Evolutionary conservation across 225 moss, liverwort and hornwort species (phyloP).

Genomic region (Lunularia cruciata): DNA sequence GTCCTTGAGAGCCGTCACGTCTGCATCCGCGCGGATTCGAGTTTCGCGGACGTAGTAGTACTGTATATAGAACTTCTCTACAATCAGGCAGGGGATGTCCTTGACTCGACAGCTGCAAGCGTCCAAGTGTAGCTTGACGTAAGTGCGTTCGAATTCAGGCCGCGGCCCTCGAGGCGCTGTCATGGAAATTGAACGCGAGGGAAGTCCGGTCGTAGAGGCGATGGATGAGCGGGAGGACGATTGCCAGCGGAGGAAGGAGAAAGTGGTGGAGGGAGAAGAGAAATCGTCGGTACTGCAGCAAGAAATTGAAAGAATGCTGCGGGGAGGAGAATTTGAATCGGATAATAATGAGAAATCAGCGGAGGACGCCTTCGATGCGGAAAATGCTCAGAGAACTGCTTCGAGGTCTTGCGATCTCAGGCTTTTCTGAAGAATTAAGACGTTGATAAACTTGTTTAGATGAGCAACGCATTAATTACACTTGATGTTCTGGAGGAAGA

Average conservation of each 20-base stretch:
- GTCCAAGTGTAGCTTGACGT: too few relatives aligned
- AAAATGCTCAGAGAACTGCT: conserved; percentile 18
- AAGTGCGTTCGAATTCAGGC: too few relatives aligned
- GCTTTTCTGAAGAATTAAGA: too few relatives aligned
- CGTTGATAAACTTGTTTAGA: too few relatives aligned
- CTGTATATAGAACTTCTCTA: too few relatives aligned
- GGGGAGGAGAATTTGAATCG: background rate
- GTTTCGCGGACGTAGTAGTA: too few relatives aligned
- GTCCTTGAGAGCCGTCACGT: too few relatives aligned
- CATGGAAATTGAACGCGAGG: conserved; percentile 25
- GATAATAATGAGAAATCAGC: background rate
- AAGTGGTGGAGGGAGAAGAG: conserved; percentile 35
- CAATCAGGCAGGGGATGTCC: too few relatives aligned
- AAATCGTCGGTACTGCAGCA: conserved; percentile 27
- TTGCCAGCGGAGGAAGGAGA: conserved; percentile 7
- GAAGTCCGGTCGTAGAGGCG: conserved; percentile 7
- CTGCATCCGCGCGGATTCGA: too few relatives aligned
- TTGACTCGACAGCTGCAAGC: too few relatives aligned
- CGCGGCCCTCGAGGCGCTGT: conserved; percentile 13
- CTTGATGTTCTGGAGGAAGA: background rate
- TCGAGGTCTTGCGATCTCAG: conserved; percentile 18
- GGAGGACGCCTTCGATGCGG: conserved; percentile 3
- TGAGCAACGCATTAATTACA: background rate
- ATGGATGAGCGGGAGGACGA: conserved; percentile 6
- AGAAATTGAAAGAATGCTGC: conserved; percentile 19